phyloP scores from a whole-genome alignment of 2,329 filamentous ascomycete genomes.

The Zymoseptoria brevis region DNA sequence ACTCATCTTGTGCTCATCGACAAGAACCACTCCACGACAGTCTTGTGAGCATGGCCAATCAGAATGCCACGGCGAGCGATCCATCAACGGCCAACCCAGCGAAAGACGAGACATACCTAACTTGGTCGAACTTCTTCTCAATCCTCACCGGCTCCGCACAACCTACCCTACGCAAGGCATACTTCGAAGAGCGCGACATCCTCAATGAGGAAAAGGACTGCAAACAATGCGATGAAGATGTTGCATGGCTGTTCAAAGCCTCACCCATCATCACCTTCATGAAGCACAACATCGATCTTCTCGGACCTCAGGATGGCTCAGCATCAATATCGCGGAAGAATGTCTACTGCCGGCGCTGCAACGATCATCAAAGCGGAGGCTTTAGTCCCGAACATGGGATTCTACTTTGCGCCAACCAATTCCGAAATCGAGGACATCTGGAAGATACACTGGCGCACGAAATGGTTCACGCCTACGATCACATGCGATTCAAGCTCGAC shows the following conservation, averaged over 20 bases:
- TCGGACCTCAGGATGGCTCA: slow-evolving; percentile 45
- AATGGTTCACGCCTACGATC: slow-evolving; percentile 96
- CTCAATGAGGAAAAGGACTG: slow-evolving; percentile 72
- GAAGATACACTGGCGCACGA: slow-evolving; percentile 95
- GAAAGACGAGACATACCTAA: slow-evolving; percentile 37
- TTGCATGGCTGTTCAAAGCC: slow-evolving; percentile 76
- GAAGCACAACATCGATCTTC: slow-evolving; percentile 66
- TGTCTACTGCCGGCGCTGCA: slow-evolving; percentile 76
- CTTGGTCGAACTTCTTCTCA: slow-evolving; percentile 78
- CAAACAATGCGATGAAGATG: slow-evolving; percentile 68
- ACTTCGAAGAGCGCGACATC: slow-evolving; percentile 67
- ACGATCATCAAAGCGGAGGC: slow-evolving; percentile 64
- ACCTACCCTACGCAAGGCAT: slow-evolving; percentile 61
- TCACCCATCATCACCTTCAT: slow-evolving; percentile 84
- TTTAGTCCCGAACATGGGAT: slow-evolving; percentile 85
- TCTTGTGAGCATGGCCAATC: neutral
- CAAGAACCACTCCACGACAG: neutral
- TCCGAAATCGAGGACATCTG: slow-evolving; percentile 68
- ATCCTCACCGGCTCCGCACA: slow-evolving; percentile 69
- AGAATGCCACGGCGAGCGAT: neutral
- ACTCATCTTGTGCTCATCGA: neutral
- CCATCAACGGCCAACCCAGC: slow-evolving; percentile 1
- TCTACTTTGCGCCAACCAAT: slow-evolving; percentile 83
- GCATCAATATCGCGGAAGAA: slow-evolving; percentile 66
- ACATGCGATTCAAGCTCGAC: slow-evolving; percentile 84